Evolutionary conservation across 345 rosid genomes (phyloP).

Genomic region (Euphorbia peplus): DNA sequence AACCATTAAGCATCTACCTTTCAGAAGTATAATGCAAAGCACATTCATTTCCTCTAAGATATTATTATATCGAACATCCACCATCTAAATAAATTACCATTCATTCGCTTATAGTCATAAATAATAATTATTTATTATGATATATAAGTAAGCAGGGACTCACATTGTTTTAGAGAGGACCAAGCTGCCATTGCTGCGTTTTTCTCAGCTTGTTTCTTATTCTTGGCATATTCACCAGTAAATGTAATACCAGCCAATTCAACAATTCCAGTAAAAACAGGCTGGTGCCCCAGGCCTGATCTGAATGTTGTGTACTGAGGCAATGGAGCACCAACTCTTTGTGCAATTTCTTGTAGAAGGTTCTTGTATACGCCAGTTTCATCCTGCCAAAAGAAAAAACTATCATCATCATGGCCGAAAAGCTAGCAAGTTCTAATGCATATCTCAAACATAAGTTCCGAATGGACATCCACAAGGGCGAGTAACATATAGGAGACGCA

Average conservation of each 20-base stretch:
- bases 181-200: conserved; percentile 99
- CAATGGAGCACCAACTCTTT: conserved; percentile 89
- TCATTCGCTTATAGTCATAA: neutral
- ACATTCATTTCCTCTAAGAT: neutral
- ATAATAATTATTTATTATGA: neutral
- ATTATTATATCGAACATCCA: neutral
- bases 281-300: conserved; percentile 95
- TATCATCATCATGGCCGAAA: conserved; percentile 22
- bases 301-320: conserved; percentile 86
- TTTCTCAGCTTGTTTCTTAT: conserved; percentile 97
- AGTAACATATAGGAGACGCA: neutral
- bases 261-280: conserved; percentile 93
- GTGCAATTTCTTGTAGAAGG: conserved; percentile 93
- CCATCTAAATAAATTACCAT: neutral
- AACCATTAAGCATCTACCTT: neutral
- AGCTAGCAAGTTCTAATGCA: neutral
- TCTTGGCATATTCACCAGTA: conserved; percentile 93
- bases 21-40: neutral
- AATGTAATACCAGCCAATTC: conserved; percentile 89
- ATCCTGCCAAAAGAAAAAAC: conserved; percentile 50
- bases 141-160: conserved; percentile 28
- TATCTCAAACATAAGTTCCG: neutral
- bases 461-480: neutral
- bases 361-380: conserved; percentile 99
- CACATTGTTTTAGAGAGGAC: conserved; percentile 88